These are phyloP conservation scores for Lentinula detonsa DNA, from an alignment of 768 basidiomycete species.

Conservation along the genomic window DNA sequence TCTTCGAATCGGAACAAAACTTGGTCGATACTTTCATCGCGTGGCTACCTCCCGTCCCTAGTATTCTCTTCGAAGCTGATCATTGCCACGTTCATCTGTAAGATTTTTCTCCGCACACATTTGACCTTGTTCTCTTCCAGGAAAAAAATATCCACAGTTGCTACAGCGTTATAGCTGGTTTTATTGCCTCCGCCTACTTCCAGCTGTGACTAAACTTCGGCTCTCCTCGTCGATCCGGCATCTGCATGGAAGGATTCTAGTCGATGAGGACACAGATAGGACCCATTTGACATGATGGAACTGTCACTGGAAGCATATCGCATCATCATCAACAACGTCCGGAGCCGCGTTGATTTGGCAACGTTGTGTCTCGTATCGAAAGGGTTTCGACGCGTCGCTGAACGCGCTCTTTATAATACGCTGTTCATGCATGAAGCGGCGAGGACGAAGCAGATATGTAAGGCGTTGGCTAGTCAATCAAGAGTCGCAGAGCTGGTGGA, in stretches of 20 bases:
- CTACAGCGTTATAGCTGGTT: neutral
- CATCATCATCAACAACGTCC: slow-evolving; percentile 48
- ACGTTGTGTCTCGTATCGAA: slow-evolving; percentile 54
- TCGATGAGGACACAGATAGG: neutral
- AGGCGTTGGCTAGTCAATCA: slow-evolving; percentile 35
- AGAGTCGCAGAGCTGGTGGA: slow-evolving; percentile 49
- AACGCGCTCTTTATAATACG: slow-evolving; percentile 55
- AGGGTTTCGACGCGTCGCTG: slow-evolving; percentile 46
- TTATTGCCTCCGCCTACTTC: neutral
- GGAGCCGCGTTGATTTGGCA: slow-evolving; percentile 47
- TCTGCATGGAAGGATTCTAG: neutral
- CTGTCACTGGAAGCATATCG: slow-evolving; percentile 54
- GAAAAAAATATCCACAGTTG: neutral
- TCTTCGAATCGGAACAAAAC: neutral
- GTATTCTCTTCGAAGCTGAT: neutral
- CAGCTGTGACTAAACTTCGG: neutral
- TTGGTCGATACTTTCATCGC: neutral
- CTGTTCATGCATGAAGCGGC: slow-evolving; percentile 37
- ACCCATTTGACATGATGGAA: slow-evolving; percentile 36
- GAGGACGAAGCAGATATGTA: slow-evolving; percentile 38
- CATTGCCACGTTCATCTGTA: neutral
- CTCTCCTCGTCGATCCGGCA: neutral
- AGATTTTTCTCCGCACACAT: neutral
- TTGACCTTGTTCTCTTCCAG: neutral
- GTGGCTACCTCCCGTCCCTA: neutral